phyloP scores from a whole-genome alignment of 345 rosid genomes.

The Garcia nutans region DNA sequence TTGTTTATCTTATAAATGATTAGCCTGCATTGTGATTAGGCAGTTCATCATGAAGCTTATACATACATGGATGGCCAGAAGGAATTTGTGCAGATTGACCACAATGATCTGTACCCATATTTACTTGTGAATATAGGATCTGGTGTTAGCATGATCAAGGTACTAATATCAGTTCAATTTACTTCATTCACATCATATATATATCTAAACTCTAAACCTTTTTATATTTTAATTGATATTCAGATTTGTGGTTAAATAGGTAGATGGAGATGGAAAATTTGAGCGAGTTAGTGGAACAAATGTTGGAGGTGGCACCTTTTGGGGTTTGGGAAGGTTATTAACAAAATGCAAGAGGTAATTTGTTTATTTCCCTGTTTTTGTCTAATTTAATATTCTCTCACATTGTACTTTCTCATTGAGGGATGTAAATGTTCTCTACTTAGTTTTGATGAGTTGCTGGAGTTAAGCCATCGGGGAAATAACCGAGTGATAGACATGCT shows the following conservation, averaged over 20 bases:
- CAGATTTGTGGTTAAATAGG: conserved; percentile 43
- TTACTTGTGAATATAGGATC: conserved; percentile 97
- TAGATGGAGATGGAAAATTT: conserved; percentile 91
- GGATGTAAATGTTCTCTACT: neutral
- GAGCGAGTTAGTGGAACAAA: conserved; percentile 96
- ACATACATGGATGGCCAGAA: conserved; percentile 93
- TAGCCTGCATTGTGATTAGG: conserved; percentile 46
- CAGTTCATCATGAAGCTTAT: conserved; percentile 97
- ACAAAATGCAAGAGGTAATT: conserved; percentile 89
- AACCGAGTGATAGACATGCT: conserved; percentile 94
- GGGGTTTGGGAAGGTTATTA: conserved; percentile 94
- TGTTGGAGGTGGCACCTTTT: conserved; percentile 98
- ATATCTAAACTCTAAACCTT: conserved; percentile 7
- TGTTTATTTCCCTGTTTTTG: neutral
- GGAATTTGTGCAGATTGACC: conserved; percentile 95
- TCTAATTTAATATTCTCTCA: neutral
- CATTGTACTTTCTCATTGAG: neutral
- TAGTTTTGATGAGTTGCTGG: conserved; percentile 94
- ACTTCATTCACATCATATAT: conserved; percentile 36
- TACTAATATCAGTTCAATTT: conserved; percentile 20
- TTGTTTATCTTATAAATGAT: conserved; percentile 3
- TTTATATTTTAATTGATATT: conserved; percentile 17
- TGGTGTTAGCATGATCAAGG: conserved; percentile 99
- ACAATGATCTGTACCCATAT: conserved; percentile 88
- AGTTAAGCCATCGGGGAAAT: conserved; percentile 93